Evolutionary conservation across 2,329 filamentous ascomycete species (phyloP).

Genomic region (Ophidiomyces ophidiicola): DNA sequence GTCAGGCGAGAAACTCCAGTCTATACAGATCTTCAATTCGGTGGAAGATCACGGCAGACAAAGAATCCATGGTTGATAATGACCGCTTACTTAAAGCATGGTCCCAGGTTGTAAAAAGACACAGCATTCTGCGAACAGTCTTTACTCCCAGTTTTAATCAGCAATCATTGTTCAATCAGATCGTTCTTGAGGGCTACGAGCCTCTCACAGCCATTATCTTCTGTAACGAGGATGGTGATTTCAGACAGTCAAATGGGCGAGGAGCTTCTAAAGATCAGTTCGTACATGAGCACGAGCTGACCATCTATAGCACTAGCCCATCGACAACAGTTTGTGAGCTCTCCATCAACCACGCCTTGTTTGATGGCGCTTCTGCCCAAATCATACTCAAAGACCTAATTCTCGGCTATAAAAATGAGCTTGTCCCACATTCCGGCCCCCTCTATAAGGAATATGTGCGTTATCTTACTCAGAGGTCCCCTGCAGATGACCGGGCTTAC

Average conservation of each 20-base stretch:
- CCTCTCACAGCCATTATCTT: no score
- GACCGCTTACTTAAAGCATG: constrained; percentile 22
- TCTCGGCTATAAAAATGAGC: background rate
- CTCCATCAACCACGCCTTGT: background rate
- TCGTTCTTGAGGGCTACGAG: constrained; percentile 24
- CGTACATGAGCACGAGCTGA: no score
- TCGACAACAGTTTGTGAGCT: background rate
- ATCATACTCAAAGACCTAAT: background rate
- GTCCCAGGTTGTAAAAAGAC: constrained; percentile 23
- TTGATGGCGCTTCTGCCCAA: background rate
- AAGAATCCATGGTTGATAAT: constrained; percentile 18
- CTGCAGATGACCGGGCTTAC: background rate
- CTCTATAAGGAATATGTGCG: background rate
- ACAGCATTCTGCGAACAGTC: constrained; percentile 24
- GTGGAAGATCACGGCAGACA: constrained; percentile 25
- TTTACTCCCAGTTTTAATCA: constrained; percentile 25
- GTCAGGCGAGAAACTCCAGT: constrained; percentile 15
- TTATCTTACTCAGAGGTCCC: background rate
- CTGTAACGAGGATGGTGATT: no score
- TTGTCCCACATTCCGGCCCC: background rate
- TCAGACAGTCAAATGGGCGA: no score
- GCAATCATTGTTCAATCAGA: constrained; percentile 26
- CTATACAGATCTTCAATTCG: constrained; percentile 26
- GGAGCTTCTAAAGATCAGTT: no score
- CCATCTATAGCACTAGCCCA: no score